Evolutionary conservation across 1,284 basidiomycete species (phyloP).

Genomic region (Anthracocystis panici-leucophaei): DNA sequence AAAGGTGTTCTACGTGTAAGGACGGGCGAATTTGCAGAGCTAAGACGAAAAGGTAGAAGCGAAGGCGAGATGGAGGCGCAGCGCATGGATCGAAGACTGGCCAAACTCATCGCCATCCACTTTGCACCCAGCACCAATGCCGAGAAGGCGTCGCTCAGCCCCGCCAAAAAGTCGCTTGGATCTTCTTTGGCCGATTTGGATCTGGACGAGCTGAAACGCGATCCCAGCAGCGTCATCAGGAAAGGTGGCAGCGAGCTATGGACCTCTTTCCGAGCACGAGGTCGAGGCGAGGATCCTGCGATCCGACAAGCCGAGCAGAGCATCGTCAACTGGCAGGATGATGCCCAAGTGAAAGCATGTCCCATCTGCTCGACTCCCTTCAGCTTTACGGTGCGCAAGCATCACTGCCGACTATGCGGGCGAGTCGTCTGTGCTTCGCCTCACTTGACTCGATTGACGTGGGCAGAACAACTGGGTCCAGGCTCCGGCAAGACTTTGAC

Average conservation of each 20-base stretch:
- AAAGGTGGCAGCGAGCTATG: slow-evolving; percentile 50
- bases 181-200: slow-evolving; percentile 43
- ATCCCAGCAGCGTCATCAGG: slow-evolving; percentile 35
- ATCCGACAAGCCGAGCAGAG: slow-evolving; percentile 77
- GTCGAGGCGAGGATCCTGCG: slow-evolving; percentile 42
- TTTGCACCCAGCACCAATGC: slow-evolving; percentile 30
- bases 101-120: slow-evolving; percentile 58
- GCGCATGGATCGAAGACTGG: slow-evolving; percentile 61
- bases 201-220: slow-evolving; percentile 45
- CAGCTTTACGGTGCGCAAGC: slow-evolving; percentile 90
- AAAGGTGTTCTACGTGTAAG: slow-evolving; percentile 56
- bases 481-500: slow-evolving; percentile 33
- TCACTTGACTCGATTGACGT: slow-evolving; percentile 71
- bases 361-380: slow-evolving; percentile 89
- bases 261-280: slow-evolving; percentile 45
- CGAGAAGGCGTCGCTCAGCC: slow-evolving; percentile 16
- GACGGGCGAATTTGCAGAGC: slow-evolving; percentile 47
- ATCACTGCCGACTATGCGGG: slow-evolving; percentile 95
- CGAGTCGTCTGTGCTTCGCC: slow-evolving; percentile 91
- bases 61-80: slow-evolving; percentile 61
- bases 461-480: slow-evolving; percentile 38
- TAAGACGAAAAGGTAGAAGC: slow-evolving; percentile 26
- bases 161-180: slow-evolving; percentile 18
- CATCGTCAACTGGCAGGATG: slow-evolving; percentile 95
- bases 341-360: slow-evolving; percentile 80